Conservation (phyloP, 1,284 basidiomycete species). For the Ceratobasidium sp. region DNA sequence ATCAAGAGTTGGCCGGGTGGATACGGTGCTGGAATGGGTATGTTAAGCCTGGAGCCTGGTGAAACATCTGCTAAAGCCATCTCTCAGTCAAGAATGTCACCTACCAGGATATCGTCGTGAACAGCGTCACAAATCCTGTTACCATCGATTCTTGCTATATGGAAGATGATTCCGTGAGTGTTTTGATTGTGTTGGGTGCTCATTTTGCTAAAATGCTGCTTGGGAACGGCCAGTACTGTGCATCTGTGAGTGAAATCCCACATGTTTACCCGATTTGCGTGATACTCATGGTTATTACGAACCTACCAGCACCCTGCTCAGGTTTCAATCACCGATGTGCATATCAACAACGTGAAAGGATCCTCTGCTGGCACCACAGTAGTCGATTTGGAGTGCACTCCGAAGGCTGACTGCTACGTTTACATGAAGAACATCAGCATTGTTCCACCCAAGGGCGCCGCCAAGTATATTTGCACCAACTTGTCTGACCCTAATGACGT, state of each 20-base stretch:
- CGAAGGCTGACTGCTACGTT: slow-evolving; percentile 36
- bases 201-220: background rate
- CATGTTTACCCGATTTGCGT: background rate
- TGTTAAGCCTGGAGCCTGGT: background rate
- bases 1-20: slow-evolving; percentile 46
- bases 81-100: slow-evolving; percentile 41
- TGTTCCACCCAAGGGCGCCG: slow-evolving; percentile 21
- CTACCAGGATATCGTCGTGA: slow-evolving; percentile 40
- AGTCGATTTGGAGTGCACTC: slow-evolving; percentile 26
- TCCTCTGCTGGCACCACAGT: slow-evolving; percentile 27
- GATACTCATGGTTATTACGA: background rate
- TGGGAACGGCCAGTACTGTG: slow-evolving; percentile 24
- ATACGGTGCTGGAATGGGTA: slow-evolving; percentile 40
- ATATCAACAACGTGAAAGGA: slow-evolving; percentile 42
- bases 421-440: slow-evolving; percentile 40
- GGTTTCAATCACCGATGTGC: slow-evolving; percentile 39
- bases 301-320: slow-evolving; percentile 32
- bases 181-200: background rate
- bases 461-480: slow-evolving; percentile 39
- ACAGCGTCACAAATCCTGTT: slow-evolving; percentile 28
- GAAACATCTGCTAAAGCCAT: background rate
- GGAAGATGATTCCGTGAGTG: slow-evolving; percentile 35
- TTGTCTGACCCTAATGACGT: slow-evolving; percentile 37
- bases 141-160: slow-evolving; percentile 42
- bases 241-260: slow-evolving; percentile 6